These are phyloP conservation scores for Leccinellum luteum DNA, from an alignment of 768 basidiomycete species.

Conservation along the genomic window DNA sequence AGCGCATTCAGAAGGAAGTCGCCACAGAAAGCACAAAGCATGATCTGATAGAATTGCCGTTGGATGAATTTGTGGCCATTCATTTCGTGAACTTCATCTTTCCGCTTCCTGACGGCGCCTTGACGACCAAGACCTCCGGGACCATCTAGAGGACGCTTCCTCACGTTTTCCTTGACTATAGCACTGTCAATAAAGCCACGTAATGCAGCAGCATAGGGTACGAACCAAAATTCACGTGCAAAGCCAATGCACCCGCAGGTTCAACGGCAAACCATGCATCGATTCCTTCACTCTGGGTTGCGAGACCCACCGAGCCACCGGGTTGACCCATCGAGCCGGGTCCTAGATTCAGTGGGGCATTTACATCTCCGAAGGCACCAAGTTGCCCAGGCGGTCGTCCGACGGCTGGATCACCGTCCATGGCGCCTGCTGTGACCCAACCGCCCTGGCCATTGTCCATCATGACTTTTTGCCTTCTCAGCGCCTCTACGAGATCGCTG, in stretches of 20 bases:
- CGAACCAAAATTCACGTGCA: constrained; percentile 92
- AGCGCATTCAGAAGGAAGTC: constrained; percentile 96
- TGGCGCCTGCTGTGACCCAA: constrained; percentile 94
- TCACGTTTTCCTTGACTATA: constrained; percentile 95
- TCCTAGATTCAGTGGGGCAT: constrained; percentile 39
- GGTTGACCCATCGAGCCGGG: constrained; percentile 30
- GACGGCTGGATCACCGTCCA: constrained; percentile 61
- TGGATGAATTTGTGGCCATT: constrained; percentile 99
- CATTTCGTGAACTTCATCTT: constrained; percentile 98
- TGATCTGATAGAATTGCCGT: constrained; percentile 96
- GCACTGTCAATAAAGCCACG: constrained; percentile 2
- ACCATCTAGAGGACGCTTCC: constrained; percentile 92
- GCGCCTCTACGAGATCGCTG: constrained; percentile 89
- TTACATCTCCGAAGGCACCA: constrained; percentile 46
- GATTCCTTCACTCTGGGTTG: constrained; percentile 64
- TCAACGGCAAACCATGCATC: constrained; percentile 98
- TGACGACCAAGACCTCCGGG: constrained; percentile 93
- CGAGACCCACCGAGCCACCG: constrained; percentile 25
- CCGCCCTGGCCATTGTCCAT: constrained; percentile 83
- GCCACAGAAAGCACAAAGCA: constrained; percentile 96
- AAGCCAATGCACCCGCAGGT: constrained; percentile 88
- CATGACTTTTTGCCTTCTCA: constrained; percentile 88
- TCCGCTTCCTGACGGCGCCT: constrained; percentile 96
- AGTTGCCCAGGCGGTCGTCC: constrained; percentile 48
- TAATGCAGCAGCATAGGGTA: constrained; percentile 10